Conservation (phyloP, 2,329 filamentous ascomycete species). For the Colletotrichum ledebouriae region DNA sequence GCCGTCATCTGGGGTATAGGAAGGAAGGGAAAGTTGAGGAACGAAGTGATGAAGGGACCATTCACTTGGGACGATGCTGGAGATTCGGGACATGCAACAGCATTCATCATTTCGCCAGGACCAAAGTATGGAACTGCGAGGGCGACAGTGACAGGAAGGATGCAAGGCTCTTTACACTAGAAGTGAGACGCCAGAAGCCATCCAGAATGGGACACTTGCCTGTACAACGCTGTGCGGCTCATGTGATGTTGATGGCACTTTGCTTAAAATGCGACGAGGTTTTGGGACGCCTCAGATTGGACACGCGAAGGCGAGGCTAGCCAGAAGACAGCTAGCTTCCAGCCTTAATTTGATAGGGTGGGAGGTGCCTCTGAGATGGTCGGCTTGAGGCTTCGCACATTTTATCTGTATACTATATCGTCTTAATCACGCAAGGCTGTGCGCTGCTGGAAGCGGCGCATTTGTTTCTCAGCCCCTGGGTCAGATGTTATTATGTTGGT, state of each 20-base stretch:
- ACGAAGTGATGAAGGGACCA: constrained; percentile 39
- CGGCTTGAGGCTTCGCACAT: constrained; percentile 35
- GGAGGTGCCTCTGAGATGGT: constrained; percentile 2
- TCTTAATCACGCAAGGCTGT: constrained; percentile 39
- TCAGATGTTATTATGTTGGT: background rate
- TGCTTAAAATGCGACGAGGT: background rate
- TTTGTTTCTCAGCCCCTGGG: constrained; percentile 25
- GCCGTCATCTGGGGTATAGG: constrained; percentile 34
- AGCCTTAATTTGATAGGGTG: background rate
- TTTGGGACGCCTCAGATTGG: background rate
- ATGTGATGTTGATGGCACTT: constrained; percentile 13
- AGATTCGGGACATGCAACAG: constrained; percentile 12
- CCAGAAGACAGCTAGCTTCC: background rate
- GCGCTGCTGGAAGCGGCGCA: constrained; percentile 36
- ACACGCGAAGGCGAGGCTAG: background rate
- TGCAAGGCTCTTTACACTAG: constrained; percentile 22
- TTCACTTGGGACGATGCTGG: constrained; percentile 25
- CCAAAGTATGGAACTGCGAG: constrained; percentile 4
- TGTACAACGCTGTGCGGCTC: constrained; percentile 11
- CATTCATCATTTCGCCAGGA: constrained; percentile 14
- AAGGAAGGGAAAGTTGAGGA: constrained; percentile 23
- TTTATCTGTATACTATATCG: constrained; percentile 34
- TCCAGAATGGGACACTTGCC: constrained; percentile 13
- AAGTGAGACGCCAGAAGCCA: constrained; percentile 30
- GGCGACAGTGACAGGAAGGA: constrained; percentile 37